Percentiles rank a stretch among this genome's conserved stretches.
These are phyloP conservation scores for Thozetella sp. DNA, from an alignment of 495 filamentous ascomycete species.

Conservation along the genomic window DNA sequence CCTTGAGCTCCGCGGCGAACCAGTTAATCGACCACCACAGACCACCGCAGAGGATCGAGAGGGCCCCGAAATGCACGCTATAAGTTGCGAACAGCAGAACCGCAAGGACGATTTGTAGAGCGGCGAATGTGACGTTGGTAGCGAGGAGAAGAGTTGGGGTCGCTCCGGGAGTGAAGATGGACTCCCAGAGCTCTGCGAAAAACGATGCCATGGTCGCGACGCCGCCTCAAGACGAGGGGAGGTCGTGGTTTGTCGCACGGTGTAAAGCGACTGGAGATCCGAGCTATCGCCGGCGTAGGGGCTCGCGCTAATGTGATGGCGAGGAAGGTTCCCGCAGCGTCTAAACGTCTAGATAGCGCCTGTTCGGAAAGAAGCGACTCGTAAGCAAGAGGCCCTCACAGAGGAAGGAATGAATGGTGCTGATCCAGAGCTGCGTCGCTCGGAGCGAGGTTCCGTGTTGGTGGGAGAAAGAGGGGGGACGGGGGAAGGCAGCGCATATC, in stretches of 20 bases:
- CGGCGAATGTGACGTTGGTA: conserved; percentile 86
- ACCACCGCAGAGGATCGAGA: conserved; percentile 75
- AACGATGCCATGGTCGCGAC: conserved; percentile 72
- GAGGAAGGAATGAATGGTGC: too few relatives aligned
- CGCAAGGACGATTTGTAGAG: conserved; percentile 78
- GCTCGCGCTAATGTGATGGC: too few relatives aligned
- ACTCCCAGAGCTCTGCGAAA: conserved; percentile 80
- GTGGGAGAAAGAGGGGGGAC: not conserved
- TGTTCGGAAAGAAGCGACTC: too few relatives aligned
- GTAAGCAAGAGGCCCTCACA: too few relatives aligned
- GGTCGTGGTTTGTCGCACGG: not conserved
- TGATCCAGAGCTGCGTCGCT: too few relatives aligned
- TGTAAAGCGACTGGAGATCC: not conserved
- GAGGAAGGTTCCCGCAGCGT: too few relatives aligned
- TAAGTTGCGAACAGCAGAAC: conserved; percentile 77
- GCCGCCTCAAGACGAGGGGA: not conserved
- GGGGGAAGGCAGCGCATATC: not conserved
- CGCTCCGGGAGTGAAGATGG: conserved; percentile 88
- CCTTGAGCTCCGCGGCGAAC: conserved; percentile 82
- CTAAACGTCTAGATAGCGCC: too few relatives aligned
- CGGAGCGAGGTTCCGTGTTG: too few relatives aligned
- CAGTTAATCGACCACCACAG: conserved; percentile 96
- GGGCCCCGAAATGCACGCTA: conserved; percentile 83
- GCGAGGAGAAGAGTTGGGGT: conserved; percentile 87
- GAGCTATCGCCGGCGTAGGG: not conserved